Evolutionary conservation across 2,329 filamentous ascomycete species (phyloP).

Genomic region (Capronia coronata): DNA sequence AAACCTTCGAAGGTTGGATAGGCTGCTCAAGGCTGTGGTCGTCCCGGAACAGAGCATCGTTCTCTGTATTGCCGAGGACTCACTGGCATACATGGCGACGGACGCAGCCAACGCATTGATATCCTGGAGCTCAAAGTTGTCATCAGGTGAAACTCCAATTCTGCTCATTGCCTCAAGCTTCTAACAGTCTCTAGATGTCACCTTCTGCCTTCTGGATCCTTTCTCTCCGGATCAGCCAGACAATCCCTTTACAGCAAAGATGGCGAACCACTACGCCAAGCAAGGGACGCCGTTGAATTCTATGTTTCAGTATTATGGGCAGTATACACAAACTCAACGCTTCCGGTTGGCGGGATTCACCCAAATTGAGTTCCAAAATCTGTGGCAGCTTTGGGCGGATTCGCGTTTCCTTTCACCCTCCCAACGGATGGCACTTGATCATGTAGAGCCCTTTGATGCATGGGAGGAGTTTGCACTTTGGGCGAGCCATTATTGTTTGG

Average conservation of each 20-base stretch:
- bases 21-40: conserved; percentile 53
- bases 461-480: conserved; percentile 89
- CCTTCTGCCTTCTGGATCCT: conserved; percentile 83
- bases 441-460: conserved; percentile 83
- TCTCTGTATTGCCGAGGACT: conserved; percentile 82
- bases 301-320: conserved; percentile 59
- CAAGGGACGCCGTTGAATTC: conserved; percentile 25
- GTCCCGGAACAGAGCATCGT: conserved; percentile 55
- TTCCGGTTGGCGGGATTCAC: conserved; percentile 64
- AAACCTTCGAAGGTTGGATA: conserved; percentile 56
- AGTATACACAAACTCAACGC: conserved; percentile 58
- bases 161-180: conserved; percentile 2
- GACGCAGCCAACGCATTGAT: conserved; percentile 68
- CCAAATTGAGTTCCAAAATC: conserved; percentile 55
- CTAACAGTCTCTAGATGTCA: conserved; percentile 44
- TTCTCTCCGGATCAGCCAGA: conserved; percentile 68
- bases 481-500: conserved; percentile 72
- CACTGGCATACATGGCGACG: conserved; percentile 81
- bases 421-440: conserved; percentile 59
- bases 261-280: conserved; percentile 25
- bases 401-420: conserved; percentile 55
- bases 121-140: conserved; percentile 64
- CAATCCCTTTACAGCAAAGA: conserved; percentile 63
- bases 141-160: conserved; percentile 50
- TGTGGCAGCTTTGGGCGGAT: conserved; percentile 80